A percentile compares a stretch with the other conserved stretches of the same genome.
Evolutionary conservation across 2,329 filamentous ascomycete species (phyloP).

Genomic region (Ophiocordyceps camponoti-floridani): DNA sequence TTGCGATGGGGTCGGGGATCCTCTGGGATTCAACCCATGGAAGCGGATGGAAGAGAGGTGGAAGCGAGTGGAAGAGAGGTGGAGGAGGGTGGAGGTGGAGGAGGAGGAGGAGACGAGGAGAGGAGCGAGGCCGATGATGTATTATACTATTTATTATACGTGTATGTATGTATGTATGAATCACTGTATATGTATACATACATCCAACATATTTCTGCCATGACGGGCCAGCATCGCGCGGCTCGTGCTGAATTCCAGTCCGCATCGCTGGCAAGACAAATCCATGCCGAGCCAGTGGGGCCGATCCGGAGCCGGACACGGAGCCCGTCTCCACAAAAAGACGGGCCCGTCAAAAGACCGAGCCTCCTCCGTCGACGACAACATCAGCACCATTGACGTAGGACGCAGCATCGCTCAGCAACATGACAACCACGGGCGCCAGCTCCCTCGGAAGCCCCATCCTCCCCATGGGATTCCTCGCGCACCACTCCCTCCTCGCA

Average conservation of each 20-base stretch:
- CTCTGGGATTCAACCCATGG: slow-evolving; percentile 14
- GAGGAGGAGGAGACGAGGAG: not conserved
- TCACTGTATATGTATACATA: no score
- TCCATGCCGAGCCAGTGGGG: no score
- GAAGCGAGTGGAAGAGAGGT: no score
- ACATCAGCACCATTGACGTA: slow-evolving; percentile 56
- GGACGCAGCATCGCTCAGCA: slow-evolving; percentile 40
- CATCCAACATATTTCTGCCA: no score
- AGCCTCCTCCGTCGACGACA: slow-evolving; percentile 39
- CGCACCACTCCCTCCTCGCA: slow-evolving; percentile 35
- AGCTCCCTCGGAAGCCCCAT: slow-evolving; percentile 49
- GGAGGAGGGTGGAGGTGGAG: no score
- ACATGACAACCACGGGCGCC: slow-evolving; percentile 40
- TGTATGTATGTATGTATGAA: no score
- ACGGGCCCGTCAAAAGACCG: slow-evolving; percentile 3
- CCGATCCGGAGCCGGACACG: not conserved
- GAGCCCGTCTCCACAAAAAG: not conserved
- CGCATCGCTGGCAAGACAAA: no score
- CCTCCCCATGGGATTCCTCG: slow-evolving; percentile 42
- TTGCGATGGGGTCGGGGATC: not conserved
- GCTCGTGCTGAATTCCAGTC: no score
- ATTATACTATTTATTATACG: not conserved
- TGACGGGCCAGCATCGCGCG: no score
- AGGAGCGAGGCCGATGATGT: not conserved
- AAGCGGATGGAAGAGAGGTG: slow-evolving; percentile 16